Base-by-base conservation (phyloP, 768 basidiomycete species). In the Epithele typhae region DNA sequence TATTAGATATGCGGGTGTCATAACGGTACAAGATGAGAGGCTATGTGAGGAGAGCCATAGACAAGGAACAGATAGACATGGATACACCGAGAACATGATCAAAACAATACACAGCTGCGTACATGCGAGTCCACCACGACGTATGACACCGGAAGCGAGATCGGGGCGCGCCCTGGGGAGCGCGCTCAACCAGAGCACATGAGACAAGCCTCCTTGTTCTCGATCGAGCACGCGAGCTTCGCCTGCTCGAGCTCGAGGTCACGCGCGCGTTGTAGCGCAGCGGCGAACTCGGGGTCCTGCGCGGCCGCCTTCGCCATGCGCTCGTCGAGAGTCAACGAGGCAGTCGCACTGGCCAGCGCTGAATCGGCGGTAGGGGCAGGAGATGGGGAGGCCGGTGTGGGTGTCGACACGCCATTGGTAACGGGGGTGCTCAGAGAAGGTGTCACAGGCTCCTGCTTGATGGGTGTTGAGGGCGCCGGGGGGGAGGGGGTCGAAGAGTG, bases 191-290 rank as follows among this genome's bases (percentile, higher is more conserved):
- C 87, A 50, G 88, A 91, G 69, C 90, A 92, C 90, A 93, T 93
- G 63, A 92, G 58, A 61, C 92, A 95, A 1, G 87, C 90, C 45
- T 95, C 92, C 74, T 93, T 93, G 68, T 95, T 95, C 65, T 94
- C 92, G 40, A 95, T 57, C 52, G 88, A 90, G 61, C 93, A 95
- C 62, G 77, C 66, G 47, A 93, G 64, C 68, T 85, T 84, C 5
- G 83, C 93, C 49, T 88, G 84, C 64, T 88, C 93, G 3, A 81
- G 67, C 68, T 92, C 84, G 15, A 85, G 77, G 41, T 84, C 80
- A 54, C 77, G 76, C 59, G 82, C 81, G 40, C 85, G 70, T 55
- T 78, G 69, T 41, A 92, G 66, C 0, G 91, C 90, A 25, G 84
- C 89, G 10, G 85, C 85, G 56, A 84, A 92, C 60, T 90, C 91